A percentile compares a stretch with the other conserved stretches of the same genome.
Conservation (phyloP, 2,329 filamentous ascomycete genomes). For the Fusarium sublunatum region DNA sequence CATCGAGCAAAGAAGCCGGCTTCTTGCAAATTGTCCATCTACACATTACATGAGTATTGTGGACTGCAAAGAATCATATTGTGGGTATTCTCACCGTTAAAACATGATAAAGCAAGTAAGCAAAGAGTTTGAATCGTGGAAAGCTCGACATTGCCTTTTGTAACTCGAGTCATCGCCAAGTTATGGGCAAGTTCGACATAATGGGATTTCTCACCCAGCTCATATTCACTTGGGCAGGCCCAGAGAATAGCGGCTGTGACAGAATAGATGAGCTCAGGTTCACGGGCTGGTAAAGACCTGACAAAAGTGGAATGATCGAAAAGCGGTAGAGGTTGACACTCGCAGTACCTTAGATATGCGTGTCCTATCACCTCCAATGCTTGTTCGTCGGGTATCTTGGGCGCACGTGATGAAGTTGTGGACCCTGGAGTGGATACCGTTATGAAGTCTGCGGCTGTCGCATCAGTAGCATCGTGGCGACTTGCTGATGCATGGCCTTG, state of each 20-base stretch:
- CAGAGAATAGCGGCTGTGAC: not conserved
- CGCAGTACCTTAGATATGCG: conserved; percentile 13
- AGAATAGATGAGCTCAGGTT: not conserved
- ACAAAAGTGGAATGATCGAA: conserved; percentile 9
- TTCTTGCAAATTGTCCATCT: not conserved
- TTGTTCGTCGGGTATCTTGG: not conserved
- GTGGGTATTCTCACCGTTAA: not conserved
- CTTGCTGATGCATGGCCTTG: too few species aligned
- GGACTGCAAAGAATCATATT: not conserved
- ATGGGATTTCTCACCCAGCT: not conserved
- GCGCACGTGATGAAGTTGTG: not conserved
- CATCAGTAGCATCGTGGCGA: not conserved
- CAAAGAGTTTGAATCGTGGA: conserved; percentile 15
- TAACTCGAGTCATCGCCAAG: not conserved
- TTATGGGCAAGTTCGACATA: not conserved
- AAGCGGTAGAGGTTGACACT: conserved; percentile 17
- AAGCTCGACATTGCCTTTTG: conserved; percentile 5
- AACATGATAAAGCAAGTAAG: not conserved
- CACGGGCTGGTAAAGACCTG: not conserved
- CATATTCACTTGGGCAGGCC: not conserved
- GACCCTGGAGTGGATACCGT: not conserved
- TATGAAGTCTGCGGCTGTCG: not conserved
- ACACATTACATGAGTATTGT: not conserved
- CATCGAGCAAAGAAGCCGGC: conserved; percentile 1
- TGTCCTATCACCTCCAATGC: not conserved